Percentiles rank a stretch among this genome's conserved stretches.
Evolutionary conservation across 1,284 basidiomycete genomes (phyloP).

Genomic region (Termitomyces sp.): DNA sequence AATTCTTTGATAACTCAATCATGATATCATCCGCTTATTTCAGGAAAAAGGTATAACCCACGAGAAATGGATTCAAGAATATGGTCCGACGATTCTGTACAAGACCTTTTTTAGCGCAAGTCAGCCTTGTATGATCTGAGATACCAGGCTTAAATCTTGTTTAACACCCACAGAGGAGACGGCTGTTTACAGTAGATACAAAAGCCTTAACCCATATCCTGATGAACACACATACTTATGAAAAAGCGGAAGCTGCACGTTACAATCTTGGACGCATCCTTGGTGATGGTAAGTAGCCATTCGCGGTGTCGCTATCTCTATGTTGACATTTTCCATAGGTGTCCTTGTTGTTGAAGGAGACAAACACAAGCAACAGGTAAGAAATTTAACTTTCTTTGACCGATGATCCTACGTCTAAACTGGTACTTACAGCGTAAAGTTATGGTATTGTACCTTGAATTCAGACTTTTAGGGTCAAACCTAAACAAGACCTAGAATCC

Average conservation of each 20-base stretch:
- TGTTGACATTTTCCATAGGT: slow-evolving; percentile 22
- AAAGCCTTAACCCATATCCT: slow-evolving; percentile 48
- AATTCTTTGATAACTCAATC: neutral
- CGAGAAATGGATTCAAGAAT: slow-evolving; percentile 51
- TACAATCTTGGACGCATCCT: slow-evolving; percentile 34
- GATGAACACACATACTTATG: slow-evolving; percentile 41
- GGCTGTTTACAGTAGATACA: slow-evolving; percentile 42
- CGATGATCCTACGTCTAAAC: neutral
- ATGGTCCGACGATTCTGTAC: slow-evolving; percentile 48
- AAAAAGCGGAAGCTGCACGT: slow-evolving; percentile 37
- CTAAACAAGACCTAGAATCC: slow-evolving; percentile 44
- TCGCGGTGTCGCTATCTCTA: neutral
- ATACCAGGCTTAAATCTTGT: neutral
- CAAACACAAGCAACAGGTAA: slow-evolving; percentile 45
- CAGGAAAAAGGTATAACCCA: slow-evolving; percentile 37
- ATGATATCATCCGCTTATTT: neutral
- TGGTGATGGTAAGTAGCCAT: slow-evolving; percentile 36
- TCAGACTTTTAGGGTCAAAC: neutral
- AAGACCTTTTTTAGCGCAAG: slow-evolving; percentile 43
- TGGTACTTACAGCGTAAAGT: slow-evolving; percentile 32
- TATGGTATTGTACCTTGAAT: slow-evolving; percentile 29
- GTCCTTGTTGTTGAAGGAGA: slow-evolving; percentile 44
- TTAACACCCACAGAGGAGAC: slow-evolving; percentile 27
- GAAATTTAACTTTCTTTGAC: neutral
- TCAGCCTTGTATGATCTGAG: neutral